A percentile compares a stretch with the other conserved stretches of the same genome.
phyloP scores from a whole-genome alignment of 257 asterid species.

The Ilex asprella region DNA sequence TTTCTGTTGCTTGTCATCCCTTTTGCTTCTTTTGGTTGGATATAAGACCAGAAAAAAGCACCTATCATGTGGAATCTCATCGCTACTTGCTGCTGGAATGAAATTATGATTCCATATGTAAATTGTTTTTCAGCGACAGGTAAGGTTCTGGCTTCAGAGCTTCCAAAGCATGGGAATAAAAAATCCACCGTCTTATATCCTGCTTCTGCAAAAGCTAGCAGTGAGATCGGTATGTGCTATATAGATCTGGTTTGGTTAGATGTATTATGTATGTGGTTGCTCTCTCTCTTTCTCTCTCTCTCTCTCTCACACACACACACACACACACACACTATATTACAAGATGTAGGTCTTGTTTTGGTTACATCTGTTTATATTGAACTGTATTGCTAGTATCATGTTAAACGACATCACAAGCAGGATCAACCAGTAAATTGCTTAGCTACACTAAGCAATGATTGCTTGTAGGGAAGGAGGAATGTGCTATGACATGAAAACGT shows the following conservation, averaged over 20 bases:
- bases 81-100: slow-evolving; percentile 4
- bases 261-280: no score
- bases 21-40: background rate
- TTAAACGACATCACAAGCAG: no score
- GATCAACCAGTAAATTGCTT: no score
- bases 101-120: slow-evolving; percentile 7
- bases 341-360: no score
- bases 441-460: no score
- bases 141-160: slow-evolving; percentile 83
- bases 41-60: background rate
- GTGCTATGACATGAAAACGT: no score
- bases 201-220: slow-evolving; percentile 94
- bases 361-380: no score
- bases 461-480: no score
- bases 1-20: background rate
- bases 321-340: no score
- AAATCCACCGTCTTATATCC: slow-evolving; percentile 81
- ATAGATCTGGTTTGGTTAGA: slow-evolving; percentile 2
- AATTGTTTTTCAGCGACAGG: slow-evolving; percentile 67
- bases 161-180: slow-evolving; percentile 49
- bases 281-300: no score
- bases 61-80: background rate
- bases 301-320: no score
- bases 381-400: no score
- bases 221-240: slow-evolving; percentile 60